A percentile compares a stretch with the other conserved stretches of the same genome.
phyloP scores from a whole-genome alignment of 148 eudicot species.

The Rhododendron kiyosumense region DNA sequence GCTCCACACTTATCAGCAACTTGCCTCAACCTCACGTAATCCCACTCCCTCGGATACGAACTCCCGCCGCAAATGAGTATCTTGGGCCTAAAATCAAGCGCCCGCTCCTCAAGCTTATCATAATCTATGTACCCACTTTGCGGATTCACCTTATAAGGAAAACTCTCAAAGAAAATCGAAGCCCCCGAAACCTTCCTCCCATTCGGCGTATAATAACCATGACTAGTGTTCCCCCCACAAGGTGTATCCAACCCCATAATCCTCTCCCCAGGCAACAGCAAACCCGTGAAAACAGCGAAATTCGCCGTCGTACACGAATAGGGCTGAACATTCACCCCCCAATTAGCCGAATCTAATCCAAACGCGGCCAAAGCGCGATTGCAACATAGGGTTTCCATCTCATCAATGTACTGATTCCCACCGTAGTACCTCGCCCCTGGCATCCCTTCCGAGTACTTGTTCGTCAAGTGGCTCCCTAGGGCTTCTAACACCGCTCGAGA shows the following conservation, averaged over 20 bases:
- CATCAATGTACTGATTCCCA: constrained; percentile 83
- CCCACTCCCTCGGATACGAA: constrained; percentile 94
- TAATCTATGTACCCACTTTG: constrained; percentile 69
- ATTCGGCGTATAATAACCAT: constrained; percentile 76
- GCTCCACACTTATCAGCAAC: constrained; percentile 88
- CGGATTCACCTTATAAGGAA: constrained; percentile 77
- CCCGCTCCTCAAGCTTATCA: constrained; percentile 86
- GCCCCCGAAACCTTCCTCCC: constrained; percentile 95
- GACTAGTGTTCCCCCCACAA: constrained; percentile 84
- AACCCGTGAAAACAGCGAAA: constrained; percentile 84
- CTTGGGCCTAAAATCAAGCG: constrained; percentile 91
- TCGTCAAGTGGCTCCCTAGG: constrained; percentile 75
- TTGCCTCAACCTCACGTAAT: constrained; percentile 69
- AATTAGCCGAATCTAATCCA: constrained; percentile 47
- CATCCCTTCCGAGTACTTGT: constrained; percentile 88
- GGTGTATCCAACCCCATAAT: constrained; percentile 95
- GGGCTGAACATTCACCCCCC: constrained; percentile 98
- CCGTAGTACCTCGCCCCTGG: constrained; percentile 87
- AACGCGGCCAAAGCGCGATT: constrained; percentile 81
- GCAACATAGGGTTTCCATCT: constrained; percentile 70
- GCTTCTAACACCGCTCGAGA: constrained; percentile 91
- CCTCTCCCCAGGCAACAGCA: constrained; percentile 72
- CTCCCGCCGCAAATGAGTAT: constrained; percentile 93
- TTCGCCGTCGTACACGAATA: constrained; percentile 89
- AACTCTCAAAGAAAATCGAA: constrained; percentile 89